Percentiles rank a stretch among this genome's conserved stretches.
These are phyloP conservation scores for Tephrocybe sp. DNA, from an alignment of 768 basidiomycete species.

Conservation along the genomic window DNA sequence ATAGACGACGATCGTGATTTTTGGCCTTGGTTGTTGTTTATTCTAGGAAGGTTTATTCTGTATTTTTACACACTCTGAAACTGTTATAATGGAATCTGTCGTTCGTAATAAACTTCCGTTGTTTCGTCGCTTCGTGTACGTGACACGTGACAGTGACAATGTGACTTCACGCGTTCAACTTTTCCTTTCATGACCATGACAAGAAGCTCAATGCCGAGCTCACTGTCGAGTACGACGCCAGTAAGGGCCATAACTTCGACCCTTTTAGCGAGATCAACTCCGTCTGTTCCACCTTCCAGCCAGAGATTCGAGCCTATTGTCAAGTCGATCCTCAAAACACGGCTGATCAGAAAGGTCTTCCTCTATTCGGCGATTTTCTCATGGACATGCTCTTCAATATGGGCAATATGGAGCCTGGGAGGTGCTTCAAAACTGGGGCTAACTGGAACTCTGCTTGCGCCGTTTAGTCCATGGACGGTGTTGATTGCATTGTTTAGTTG, in stretches of 20 bases:
- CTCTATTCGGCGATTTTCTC: constrained; percentile 47
- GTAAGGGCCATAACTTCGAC: constrained; percentile 50
- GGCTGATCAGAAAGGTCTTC: constrained; percentile 57
- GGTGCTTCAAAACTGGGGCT: constrained; percentile 31
- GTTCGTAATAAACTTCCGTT: too few species aligned
- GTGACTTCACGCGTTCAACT: constrained; percentile 11
- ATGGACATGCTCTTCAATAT: constrained; percentile 39
- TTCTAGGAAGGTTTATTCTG: too few species aligned
- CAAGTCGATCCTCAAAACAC: constrained; percentile 59
- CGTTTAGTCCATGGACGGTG: constrained; percentile 46
- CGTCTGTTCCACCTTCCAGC: constrained; percentile 54
- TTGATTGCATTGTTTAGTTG: constrained; percentile 43
- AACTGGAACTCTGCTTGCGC: constrained; percentile 28
- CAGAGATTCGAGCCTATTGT: constrained; percentile 67
- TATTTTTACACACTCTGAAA: too few species aligned
- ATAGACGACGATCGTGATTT: constrained; percentile 26
- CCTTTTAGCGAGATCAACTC: constrained; percentile 47
- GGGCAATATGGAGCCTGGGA: constrained; percentile 46
- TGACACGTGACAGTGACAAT: neutral
- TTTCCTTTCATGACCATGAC: constrained; percentile 2
- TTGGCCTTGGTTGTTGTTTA: neutral
- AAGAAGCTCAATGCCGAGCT: constrained; percentile 12
- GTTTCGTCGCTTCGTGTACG: too few species aligned
- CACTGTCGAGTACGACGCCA: constrained; percentile 33
- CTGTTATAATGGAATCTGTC: too few species aligned